Conservation (phyloP, 768 basidiomycete species). For the Hysterangium stoloniferum region DNA sequence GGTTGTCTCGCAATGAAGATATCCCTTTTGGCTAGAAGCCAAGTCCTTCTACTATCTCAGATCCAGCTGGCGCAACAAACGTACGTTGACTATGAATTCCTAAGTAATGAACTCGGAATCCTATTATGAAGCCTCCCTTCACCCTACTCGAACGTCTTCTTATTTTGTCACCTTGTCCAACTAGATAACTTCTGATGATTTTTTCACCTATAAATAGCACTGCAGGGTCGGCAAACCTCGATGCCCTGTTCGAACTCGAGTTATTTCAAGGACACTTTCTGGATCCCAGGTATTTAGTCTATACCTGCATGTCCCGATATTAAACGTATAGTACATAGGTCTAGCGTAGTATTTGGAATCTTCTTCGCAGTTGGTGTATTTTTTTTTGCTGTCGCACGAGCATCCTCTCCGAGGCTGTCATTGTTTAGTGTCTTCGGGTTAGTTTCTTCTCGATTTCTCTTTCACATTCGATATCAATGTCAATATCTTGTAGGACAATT, state of each 20-base stretch:
- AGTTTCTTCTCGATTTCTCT: background rate
- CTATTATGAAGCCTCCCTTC: no score
- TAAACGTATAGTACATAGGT: constrained; percentile 18
- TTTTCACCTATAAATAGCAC: constrained; percentile 23
- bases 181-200: no score
- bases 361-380: constrained; percentile 42
- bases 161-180: no score
- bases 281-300: constrained; percentile 28
- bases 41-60: constrained; percentile 24
- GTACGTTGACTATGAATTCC: constrained; percentile 17
- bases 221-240: constrained; percentile 31
- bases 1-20: constrained; percentile 48
- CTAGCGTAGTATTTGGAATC: constrained; percentile 38
- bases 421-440: constrained; percentile 37
- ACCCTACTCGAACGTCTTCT: no score
- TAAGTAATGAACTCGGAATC: constrained; percentile 9
- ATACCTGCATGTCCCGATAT: background rate
- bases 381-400: constrained; percentile 37
- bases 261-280: constrained; percentile 46
- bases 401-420: constrained; percentile 37
- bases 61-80: constrained; percentile 25
- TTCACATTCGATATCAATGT: background rate
- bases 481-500: constrained; percentile 24
- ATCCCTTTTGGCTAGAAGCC: constrained; percentile 31
- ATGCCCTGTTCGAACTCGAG: constrained; percentile 28